Evolutionary conservation across 441 rosid genomes (phyloP).

Genomic region (Dalechampia spathulata): DNA sequence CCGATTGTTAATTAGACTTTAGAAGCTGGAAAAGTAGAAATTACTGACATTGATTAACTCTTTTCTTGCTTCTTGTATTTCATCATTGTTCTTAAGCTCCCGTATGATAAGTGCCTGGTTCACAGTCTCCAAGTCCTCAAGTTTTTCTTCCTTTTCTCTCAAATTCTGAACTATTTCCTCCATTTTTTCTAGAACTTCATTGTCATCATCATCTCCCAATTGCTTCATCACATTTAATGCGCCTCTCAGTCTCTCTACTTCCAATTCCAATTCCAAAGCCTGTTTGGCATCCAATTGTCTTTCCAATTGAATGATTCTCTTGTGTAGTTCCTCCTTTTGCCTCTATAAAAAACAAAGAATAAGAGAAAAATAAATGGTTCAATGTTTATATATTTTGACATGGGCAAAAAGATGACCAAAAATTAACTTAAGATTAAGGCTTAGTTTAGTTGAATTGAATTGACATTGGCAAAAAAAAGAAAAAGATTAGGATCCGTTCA

Average conservation of each 20-base stretch:
- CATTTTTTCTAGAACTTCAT: conserved; percentile 51
- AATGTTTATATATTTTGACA: conserved; percentile 6
- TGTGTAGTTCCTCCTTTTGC: conserved; percentile 67
- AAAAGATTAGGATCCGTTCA: no score
- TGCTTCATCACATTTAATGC: conserved; percentile 58
- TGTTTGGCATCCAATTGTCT: conserved; percentile 76
- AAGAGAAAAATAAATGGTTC: conserved; percentile 12
- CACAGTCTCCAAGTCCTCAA: conserved; percentile 52
- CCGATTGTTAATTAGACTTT: not conserved
- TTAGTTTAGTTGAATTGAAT: no score
- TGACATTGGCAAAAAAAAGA: no score
- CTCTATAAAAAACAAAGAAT: conserved; percentile 38
- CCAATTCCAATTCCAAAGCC: conserved; percentile 75
- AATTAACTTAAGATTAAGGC: no score
- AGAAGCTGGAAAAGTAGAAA: not conserved
- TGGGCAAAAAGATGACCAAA: conserved; percentile 6
- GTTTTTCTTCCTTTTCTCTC: conserved; percentile 81
- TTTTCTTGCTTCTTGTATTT: conserved; percentile 85
- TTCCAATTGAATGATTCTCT: conserved; percentile 55
- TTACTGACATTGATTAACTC: conserved; percentile 65
- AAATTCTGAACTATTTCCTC: conserved; percentile 51
- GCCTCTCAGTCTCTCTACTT: conserved; percentile 64
- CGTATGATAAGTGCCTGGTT: conserved; percentile 74
- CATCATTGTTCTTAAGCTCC: conserved; percentile 80
- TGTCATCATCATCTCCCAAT: conserved; percentile 72